phyloP scores from a whole-genome alignment of 2,329 filamentous ascomycete species.

The Fusarium verticillioides region DNA sequence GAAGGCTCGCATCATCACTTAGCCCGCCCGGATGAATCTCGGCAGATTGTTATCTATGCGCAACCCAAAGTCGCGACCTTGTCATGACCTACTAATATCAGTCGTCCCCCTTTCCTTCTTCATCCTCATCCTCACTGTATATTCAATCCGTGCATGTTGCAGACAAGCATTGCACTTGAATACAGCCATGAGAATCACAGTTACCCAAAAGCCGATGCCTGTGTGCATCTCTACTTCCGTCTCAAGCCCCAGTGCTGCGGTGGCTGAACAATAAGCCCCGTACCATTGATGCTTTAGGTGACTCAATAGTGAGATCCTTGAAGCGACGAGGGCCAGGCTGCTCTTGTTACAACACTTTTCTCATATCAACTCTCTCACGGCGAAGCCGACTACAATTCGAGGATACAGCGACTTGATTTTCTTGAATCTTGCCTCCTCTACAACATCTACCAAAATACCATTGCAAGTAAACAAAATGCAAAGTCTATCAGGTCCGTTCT shows the following conservation, averaged over 20 bases:
- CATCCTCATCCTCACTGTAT: constrained; percentile 18
- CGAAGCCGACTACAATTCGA: neutral
- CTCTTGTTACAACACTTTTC: constrained; percentile 20
- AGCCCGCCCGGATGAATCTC: constrained; percentile 40
- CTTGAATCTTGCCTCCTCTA: neutral
- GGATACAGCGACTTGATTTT: neutral
- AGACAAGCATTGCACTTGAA: constrained; percentile 26
- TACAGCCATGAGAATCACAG: constrained; percentile 37
- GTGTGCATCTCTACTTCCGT: constrained; percentile 37
- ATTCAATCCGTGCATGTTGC: constrained; percentile 38
- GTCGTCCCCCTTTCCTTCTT: constrained; percentile 26
- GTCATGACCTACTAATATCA: constrained; percentile 19
- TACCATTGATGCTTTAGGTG: constrained; percentile 41
- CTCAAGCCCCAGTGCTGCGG: constrained; percentile 66
- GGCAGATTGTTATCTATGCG: constrained; percentile 35
- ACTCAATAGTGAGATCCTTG: constrained; percentile 24
- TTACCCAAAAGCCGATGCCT: constrained; percentile 26
- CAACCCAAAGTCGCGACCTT: constrained; percentile 18
- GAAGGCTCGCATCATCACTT: constrained; percentile 41
- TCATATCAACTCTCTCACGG: constrained; percentile 1
- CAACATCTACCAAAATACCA: neutral
- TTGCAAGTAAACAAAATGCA: constrained; percentile 30
- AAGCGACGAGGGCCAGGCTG: constrained; percentile 36
- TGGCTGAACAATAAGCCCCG: constrained; percentile 54
- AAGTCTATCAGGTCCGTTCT: constrained; percentile 22